Conservation (phyloP, 116 monocot species). For the Papilionanthe hybrid region DNA sequence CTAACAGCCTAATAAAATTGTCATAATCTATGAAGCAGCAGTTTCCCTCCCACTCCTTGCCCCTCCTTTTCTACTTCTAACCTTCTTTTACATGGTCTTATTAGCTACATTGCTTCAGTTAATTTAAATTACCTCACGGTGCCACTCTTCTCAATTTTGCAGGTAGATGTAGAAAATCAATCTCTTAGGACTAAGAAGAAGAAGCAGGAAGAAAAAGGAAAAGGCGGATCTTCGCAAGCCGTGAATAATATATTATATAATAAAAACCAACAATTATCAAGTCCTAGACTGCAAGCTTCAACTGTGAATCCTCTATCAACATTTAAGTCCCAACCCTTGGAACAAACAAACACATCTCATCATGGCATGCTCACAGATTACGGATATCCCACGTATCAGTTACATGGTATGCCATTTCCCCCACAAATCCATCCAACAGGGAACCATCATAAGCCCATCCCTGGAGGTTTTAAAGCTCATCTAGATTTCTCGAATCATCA, state of each 20-base stretch:
- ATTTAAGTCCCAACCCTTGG: conserved; percentile 17
- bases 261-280: conserved; percentile 1
- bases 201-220: conserved; percentile 35
- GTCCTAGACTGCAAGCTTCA: conserved; percentile 3
- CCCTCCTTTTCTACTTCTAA: background rate
- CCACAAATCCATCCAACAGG: conserved; percentile 24
- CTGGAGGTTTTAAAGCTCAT: conserved; percentile 14
- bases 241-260: conserved; percentile 8
- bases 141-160: conserved; percentile 2
- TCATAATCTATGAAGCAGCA: background rate
- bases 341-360: conserved; percentile 24
- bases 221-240: conserved; percentile 15
- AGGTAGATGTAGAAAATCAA: conserved; percentile 11
- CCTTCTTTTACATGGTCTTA: background rate
- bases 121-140: conserved; percentile 4
- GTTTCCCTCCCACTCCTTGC: background rate
- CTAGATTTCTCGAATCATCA: conserved; percentile 17
- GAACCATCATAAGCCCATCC: conserved; percentile 18
- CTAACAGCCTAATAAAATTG: background rate
- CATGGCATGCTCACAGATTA: conserved; percentile 39
- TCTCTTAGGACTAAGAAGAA: conserved; percentile 20
- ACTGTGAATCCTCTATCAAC: conserved; percentile 8
- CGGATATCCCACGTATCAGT: conserved; percentile 39
- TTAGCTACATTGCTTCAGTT: background rate
- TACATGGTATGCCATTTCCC: conserved; percentile 26